phyloP scores from a whole-genome alignment of 129 eudicot genomes.

The Scalesia atractyloides region DNA sequence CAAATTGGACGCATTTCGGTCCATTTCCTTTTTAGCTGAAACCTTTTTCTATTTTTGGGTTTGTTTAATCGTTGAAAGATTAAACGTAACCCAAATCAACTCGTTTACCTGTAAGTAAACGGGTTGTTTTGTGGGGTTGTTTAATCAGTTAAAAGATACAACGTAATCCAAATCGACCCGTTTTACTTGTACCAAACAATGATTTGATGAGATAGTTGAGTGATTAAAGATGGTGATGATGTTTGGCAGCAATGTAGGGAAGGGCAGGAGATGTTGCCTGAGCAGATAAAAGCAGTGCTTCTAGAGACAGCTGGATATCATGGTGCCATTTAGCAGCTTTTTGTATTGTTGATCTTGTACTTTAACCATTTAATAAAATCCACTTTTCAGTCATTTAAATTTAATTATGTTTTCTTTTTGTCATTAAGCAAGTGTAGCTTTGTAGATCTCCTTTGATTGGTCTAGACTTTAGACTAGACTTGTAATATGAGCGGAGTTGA shows the following conservation, averaged over 20 bases:
- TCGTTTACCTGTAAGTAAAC: too few relatives aligned
- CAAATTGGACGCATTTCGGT: not conserved
- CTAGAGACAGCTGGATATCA: slow-evolving; percentile 69
- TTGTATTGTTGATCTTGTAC: slow-evolving; percentile 14
- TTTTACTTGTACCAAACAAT: not conserved
- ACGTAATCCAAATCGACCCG: not conserved
- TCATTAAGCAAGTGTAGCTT: slow-evolving; percentile 1
- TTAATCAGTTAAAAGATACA: not conserved
- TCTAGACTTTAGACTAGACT: not conserved
- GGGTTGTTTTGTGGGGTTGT: too few relatives aligned
- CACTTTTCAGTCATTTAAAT: slow-evolving; percentile 1
- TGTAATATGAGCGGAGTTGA: too few relatives aligned
- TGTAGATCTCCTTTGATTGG: not conserved
- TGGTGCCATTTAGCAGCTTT: slow-evolving; percentile 50
- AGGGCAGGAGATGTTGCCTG: slow-evolving; percentile 65
- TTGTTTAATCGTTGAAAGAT: not conserved
- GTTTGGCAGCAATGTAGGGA: slow-evolving; percentile 66
- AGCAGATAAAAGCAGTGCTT: slow-evolving; percentile 81
- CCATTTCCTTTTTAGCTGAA: not conserved
- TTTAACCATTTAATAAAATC: slow-evolving; percentile 29
- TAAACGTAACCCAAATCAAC: too few relatives aligned
- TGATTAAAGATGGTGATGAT: slow-evolving; percentile 12
- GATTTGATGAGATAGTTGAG: slow-evolving; percentile 8
- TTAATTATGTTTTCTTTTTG: not conserved
- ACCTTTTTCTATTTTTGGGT: too few relatives aligned